phyloP scores from a whole-genome alignment of 1,284 basidiomycete species.

The Papiliotrema laurentii region DNA sequence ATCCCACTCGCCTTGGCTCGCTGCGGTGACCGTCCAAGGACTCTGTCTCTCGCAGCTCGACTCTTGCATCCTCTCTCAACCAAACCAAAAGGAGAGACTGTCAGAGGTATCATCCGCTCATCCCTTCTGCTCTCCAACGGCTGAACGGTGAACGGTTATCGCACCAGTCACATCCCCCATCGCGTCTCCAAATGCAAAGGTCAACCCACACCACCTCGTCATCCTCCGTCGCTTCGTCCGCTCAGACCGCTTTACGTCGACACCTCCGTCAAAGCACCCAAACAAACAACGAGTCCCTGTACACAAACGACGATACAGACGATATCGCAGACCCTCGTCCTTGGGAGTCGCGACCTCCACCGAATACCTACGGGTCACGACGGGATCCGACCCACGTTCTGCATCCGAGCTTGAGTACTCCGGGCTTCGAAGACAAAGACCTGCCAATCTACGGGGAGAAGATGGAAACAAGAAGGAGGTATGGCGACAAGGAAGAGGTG shows the following conservation, averaged over 20 bases:
- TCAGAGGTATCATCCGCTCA: no score
- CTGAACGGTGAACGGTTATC: no score
- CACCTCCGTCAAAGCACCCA: slow-evolving; percentile 1
- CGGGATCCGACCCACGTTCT: slow-evolving; percentile 6
- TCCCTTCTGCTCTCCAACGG: no score
- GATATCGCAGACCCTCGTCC: slow-evolving; percentile 39
- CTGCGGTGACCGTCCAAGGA: no score
- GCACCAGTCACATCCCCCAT: background rate
- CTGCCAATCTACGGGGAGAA: slow-evolving; percentile 24
- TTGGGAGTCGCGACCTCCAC: slow-evolving; percentile 37
- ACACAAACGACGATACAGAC: slow-evolving; percentile 14
- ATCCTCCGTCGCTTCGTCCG: background rate
- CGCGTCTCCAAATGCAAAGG: slow-evolving; percentile 5
- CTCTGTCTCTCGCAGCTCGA: no score
- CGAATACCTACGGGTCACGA: slow-evolving; percentile 34
- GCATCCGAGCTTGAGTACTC: background rate
- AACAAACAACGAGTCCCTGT: background rate
- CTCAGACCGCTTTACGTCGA: slow-evolving; percentile 1
- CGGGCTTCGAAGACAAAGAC: slow-evolving; percentile 1
- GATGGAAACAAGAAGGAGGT: slow-evolving; percentile 26
- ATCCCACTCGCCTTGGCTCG: no score
- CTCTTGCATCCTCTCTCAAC: no score
- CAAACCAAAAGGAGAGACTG: no score
- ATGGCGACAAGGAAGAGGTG: slow-evolving; percentile 25
- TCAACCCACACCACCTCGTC: background rate